phyloP scores from a whole-genome alignment of 208 protist genomes.

The Wallacemonas rigidus region DNA sequence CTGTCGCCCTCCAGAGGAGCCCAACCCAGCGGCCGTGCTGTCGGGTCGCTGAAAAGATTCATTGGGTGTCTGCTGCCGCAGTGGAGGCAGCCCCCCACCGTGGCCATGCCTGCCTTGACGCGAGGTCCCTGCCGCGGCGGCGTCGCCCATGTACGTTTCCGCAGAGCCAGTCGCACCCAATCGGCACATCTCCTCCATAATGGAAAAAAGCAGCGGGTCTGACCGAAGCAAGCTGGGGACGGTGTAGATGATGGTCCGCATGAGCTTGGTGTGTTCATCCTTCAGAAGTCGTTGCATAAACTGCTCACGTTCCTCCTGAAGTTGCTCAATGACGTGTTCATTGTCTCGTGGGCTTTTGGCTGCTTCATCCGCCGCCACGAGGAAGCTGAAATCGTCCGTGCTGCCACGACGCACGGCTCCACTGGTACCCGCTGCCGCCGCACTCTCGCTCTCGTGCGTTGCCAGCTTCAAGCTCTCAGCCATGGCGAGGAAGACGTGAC shows the following conservation, averaged over 20 bases:
- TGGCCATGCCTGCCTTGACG: not conserved
- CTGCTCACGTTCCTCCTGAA: conserved; percentile 22
- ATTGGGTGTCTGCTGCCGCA: not conserved
- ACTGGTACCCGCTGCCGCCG: conserved; percentile 12
- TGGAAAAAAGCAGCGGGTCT: conserved; percentile 17
- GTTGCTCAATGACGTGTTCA: not conserved
- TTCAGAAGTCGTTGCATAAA: conserved; percentile 38
- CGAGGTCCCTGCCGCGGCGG: no score
- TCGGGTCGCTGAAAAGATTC: conserved; percentile 1
- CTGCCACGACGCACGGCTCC: not conserved
- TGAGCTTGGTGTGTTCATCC: conserved; percentile 23
- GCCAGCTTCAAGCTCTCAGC: conserved; percentile 23
- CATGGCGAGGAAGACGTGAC: conserved; percentile 34
- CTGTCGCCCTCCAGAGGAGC: not conserved
- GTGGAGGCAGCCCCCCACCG: not conserved
- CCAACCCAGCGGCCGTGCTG: not conserved
- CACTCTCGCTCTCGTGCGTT: not conserved
- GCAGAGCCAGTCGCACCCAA: not conserved
- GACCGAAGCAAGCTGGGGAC: conserved; percentile 4
- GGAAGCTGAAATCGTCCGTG: not conserved
- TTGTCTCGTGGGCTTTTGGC: not conserved
- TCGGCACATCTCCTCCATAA: conserved; percentile 16
- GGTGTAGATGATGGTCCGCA: conserved; percentile 17
- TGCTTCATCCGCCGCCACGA: not conserved
- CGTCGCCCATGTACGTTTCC: not conserved